Percentiles rank a stretch among this genome's conserved stretches.
Evolutionary conservation across 1,139 yeast genomes (phyloP).

Genomic region (Suhomyces chickasaworum): DNA sequence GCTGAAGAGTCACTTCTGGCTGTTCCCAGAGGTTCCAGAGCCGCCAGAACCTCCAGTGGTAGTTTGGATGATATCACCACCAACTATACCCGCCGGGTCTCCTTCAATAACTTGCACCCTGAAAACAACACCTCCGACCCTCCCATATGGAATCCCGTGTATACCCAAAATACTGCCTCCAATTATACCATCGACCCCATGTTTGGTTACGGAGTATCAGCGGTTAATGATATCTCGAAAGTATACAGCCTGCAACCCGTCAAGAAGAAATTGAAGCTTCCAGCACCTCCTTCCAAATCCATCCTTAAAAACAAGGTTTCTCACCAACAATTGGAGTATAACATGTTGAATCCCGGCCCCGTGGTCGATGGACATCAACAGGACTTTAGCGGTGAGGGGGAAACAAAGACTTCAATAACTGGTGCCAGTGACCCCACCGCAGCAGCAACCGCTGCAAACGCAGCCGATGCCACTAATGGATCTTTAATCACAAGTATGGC

Average conservation of each 20-base stretch:
- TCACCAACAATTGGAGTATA: conserved; percentile 24
- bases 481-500: neutral
- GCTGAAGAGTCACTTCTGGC: neutral
- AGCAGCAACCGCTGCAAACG: conserved; percentile 4
- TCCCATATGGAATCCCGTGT: conserved; percentile 14
- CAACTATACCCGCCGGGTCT: conserved; percentile 38
- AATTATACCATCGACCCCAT: conserved; percentile 9
- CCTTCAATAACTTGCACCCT: conserved; percentile 46
- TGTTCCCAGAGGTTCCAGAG: conserved; percentile 5
- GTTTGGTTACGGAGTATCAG: conserved; percentile 20
- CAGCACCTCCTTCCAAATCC: conserved; percentile 42
- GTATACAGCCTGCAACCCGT: conserved; percentile 18
- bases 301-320: conserved; percentile 44
- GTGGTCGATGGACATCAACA: conserved; percentile 20
- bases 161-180: conserved; percentile 1
- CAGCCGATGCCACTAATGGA: neutral
- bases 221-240: conserved; percentile 20
- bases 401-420: neutral
- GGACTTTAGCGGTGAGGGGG: conserved; percentile 13
- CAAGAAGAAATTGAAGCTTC: conserved; percentile 23
- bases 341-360: conserved; percentile 11
- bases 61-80: neutral
- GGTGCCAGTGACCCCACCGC: neutral
- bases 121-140: conserved; percentile 19
- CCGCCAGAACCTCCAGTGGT: conserved; percentile 1